Conservation (phyloP, 1,139 yeast species). For the Suhomyces bokatorum region DNA sequence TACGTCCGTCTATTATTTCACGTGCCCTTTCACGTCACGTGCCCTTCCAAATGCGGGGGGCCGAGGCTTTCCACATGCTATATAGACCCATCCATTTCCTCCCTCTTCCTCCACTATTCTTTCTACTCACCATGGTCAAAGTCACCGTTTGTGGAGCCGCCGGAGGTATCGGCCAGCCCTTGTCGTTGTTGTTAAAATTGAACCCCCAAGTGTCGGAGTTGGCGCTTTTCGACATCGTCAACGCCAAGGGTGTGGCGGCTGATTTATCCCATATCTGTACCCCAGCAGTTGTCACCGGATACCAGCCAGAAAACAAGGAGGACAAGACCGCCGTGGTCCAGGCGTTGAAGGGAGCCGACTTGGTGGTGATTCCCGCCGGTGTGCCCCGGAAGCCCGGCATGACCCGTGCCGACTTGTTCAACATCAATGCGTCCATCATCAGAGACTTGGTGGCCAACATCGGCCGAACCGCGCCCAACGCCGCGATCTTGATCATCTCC, state of each 20-base stretch:
- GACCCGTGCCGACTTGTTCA: slow-evolving; percentile 77
- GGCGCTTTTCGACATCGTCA: slow-evolving; percentile 65
- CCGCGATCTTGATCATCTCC: slow-evolving; percentile 65
- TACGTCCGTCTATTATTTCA: too few species aligned
- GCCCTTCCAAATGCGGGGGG: slow-evolving; percentile 3
- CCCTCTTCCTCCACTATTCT: background rate
- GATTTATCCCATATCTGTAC: slow-evolving; percentile 73
- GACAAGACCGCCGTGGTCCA: slow-evolving; percentile 47
- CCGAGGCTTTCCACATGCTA: slow-evolving; percentile 9
- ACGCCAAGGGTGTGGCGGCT: slow-evolving; percentile 71
- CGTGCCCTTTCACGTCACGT: background rate
- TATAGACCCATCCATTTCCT: background rate
- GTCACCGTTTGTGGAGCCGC: slow-evolving; percentile 79
- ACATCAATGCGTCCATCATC: slow-evolving; percentile 70
- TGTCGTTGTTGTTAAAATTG: slow-evolving; percentile 63
- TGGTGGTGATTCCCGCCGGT: slow-evolving; percentile 80
- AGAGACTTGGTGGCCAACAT: slow-evolving; percentile 58
- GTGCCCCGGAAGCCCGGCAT: slow-evolving; percentile 80
- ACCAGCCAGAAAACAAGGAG: slow-evolving; percentile 51
- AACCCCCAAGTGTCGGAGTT: slow-evolving; percentile 56
- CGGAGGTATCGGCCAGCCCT: slow-evolving; percentile 80
- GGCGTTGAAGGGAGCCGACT: slow-evolving; percentile 57
- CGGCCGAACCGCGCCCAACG: slow-evolving; percentile 60
- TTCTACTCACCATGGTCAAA: slow-evolving; percentile 46
- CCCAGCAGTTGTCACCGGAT: slow-evolving; percentile 55